Conservation (phyloP, 495 filamentous ascomycete genomes). For the Aspergillus homomorphus region DNA sequence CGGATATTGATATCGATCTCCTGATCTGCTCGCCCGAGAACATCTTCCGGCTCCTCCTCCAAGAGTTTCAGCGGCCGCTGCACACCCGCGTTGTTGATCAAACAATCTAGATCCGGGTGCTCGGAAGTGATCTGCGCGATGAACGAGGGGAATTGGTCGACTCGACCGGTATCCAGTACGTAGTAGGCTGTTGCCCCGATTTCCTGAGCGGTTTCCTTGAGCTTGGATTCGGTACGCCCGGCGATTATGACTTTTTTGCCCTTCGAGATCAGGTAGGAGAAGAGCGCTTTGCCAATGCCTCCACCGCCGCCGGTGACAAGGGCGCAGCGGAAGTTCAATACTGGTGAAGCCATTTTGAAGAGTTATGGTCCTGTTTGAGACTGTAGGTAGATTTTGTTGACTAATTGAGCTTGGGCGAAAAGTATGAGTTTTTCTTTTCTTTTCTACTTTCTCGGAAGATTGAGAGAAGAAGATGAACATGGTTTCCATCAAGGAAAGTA, state of each 20-base stretch:
- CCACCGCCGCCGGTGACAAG: constrained; percentile 46
- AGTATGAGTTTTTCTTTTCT: too few relatives aligned
- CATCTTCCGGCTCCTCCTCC: constrained; percentile 10
- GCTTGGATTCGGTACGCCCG: constrained; percentile 44
- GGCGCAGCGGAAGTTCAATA: constrained; percentile 32
- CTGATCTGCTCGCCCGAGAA: constrained; percentile 40
- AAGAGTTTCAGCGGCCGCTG: constrained; percentile 24
- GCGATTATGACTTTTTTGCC: constrained; percentile 47
- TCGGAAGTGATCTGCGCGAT: constrained; percentile 31
- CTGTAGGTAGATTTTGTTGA: too few relatives aligned
- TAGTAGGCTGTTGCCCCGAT: constrained; percentile 39
- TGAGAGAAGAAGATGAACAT: too few relatives aligned
- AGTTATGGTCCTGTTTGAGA: too few relatives aligned
- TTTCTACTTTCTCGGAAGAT: too few relatives aligned
- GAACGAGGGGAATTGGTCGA: constrained; percentile 33
- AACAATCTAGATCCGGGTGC: constrained; percentile 46
- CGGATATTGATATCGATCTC: constrained; percentile 50
- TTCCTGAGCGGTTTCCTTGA: constrained; percentile 32
- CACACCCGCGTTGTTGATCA: constrained; percentile 40
- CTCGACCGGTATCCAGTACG: constrained; percentile 43
- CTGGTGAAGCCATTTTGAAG: neutral
- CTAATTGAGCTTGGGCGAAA: too few relatives aligned
- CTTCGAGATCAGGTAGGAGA: constrained; percentile 36
- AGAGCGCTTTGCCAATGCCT: constrained; percentile 45
- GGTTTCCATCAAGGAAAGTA: too few relatives aligned